Percentiles rank a stretch among this genome's conserved stretches.
These are phyloP conservation scores for Spathaspora jeffriesii DNA, from an alignment of 1,139 yeast genomes.

Conservation along the genomic window DNA sequence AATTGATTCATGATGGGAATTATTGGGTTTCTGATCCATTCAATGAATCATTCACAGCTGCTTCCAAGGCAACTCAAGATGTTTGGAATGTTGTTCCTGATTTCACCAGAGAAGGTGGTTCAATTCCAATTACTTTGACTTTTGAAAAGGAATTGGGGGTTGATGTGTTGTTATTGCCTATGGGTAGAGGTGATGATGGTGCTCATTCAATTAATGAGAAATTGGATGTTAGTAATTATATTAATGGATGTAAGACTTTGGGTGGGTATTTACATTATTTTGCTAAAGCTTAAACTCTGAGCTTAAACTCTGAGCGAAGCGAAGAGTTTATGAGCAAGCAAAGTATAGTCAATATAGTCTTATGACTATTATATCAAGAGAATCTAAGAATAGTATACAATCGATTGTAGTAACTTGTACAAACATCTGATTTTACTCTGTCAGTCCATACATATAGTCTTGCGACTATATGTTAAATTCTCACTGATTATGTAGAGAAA, in stretches of 20 bases:
- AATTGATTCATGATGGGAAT: slow-evolving; percentile 89
- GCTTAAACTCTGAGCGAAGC: not conserved
- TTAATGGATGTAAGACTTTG: slow-evolving; percentile 91
- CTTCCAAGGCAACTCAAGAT: slow-evolving; percentile 88
- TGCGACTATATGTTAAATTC: too few species aligned
- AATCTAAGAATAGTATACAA: too few species aligned
- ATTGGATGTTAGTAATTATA: slow-evolving; percentile 82
- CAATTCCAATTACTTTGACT: slow-evolving; percentile 93
- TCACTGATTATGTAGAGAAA: too few species aligned
- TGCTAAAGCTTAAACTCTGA: slow-evolving; percentile 40
- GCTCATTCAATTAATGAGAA: slow-evolving; percentile 98
- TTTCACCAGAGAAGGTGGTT: slow-evolving; percentile 98
- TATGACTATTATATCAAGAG: too few species aligned
- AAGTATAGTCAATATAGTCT: too few species aligned
- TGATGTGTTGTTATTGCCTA: slow-evolving; percentile 85
- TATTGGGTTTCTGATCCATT: slow-evolving; percentile 97
- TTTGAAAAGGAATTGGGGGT: slow-evolving; percentile 87
- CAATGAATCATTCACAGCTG: slow-evolving; percentile 93
- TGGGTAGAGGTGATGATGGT: slow-evolving; percentile 99
- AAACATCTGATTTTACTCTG: too few species aligned
- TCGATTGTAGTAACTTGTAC: too few species aligned
- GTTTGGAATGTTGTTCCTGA: slow-evolving; percentile 97
- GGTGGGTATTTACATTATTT: slow-evolving; percentile 93
- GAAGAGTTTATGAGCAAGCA: too few species aligned
- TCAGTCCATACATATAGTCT: too few species aligned